Evolutionary conservation across 371 early-diverging fungal genomes (phyloP), one percentile per base, ranked within the genome.

Genomic region (Dentiscutata heterogama): DNA sequence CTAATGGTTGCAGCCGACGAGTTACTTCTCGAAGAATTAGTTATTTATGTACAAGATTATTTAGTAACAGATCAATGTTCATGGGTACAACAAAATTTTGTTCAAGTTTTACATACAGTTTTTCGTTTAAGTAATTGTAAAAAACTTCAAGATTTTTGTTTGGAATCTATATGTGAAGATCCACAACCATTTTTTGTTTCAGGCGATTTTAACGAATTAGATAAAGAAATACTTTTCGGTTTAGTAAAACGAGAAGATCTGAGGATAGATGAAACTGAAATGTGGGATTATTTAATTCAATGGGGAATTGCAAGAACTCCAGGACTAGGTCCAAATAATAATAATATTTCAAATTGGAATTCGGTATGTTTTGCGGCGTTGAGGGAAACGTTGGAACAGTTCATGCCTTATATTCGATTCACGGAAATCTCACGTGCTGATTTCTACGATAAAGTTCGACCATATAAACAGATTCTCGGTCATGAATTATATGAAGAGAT

Each of bases 401-500:
- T 54, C 27, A 73, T 73, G 27, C 54, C 73, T 8, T 29, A 53
- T 27, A 73, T 73, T 53, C 10, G 27, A 27, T 54, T 73, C 31
- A 22, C n/a, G 14, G 78, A 18, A 65, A 78, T 78, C 8, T 42
- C 50, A 16, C 25, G 50, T 35, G 50, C n/a, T 3, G 78, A 78
- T 64, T 78, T 64, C 22, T 78, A 39, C 64, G 65, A 78, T 50
- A 50, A 64, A 63, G 65, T 78, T 25, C 42, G 78, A 4, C 78
- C 78, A 1, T 78, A 42, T 22, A 73, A 31, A 16, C 16, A 54
- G 16, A 73, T 73, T 29, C 18, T 29, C 29, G 8, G 29, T 8
- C 14, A 31, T 20, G 11, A 73, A 25, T 29, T 73, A 25, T 54
- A 51, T n/a, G 54, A 73, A 53, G 31, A 54, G 16, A 18, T 54